Percentiles rank a stretch among this genome's conserved stretches.
Conservation (phyloP, 2,329 filamentous ascomycete species). For the Mycosphaerella sp. region DNA sequence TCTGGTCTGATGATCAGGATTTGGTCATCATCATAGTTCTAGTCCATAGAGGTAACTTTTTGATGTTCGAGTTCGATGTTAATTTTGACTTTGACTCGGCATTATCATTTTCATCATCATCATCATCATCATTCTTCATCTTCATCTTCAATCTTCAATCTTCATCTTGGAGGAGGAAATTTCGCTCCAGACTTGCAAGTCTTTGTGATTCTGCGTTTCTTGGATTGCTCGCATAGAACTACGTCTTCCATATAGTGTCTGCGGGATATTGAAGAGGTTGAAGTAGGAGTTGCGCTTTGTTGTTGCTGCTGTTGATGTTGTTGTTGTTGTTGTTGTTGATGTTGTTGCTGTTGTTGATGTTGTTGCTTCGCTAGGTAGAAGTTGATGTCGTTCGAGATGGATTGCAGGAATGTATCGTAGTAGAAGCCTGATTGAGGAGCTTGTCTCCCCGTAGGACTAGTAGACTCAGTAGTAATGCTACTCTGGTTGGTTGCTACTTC, state of each 20-base stretch:
- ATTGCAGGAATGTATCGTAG: conserved; percentile 29
- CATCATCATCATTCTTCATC: too few species aligned
- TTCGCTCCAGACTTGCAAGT: conserved; percentile 7
- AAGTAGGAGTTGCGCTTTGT: neutral
- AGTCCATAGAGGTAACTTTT: too few species aligned
- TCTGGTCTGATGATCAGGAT: too few species aligned
- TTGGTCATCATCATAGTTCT: too few species aligned
- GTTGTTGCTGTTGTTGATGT: neutral
- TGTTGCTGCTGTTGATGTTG: neutral
- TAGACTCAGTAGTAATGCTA: neutral
- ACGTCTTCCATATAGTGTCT: neutral
- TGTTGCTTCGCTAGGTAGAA: conserved; percentile 17
- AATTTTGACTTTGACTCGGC: too few species aligned
- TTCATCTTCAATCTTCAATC: too few species aligned
- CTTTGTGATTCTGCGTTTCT: conserved; percentile 10
- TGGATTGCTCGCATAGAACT: neutral
- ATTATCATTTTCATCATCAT: too few species aligned
- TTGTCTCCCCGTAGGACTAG: neutral
- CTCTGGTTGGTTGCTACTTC: neutral
- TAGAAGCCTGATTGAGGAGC: conserved; percentile 4
- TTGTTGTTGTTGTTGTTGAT: neutral
- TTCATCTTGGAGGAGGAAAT: neutral
- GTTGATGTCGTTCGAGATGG: conserved; percentile 26
- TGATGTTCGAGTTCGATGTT: too few species aligned
- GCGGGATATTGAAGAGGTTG: neutral